Percentiles rank a stretch among this genome's conserved stretches.
Conservation (phyloP, 495 filamentous ascomycete species). For the Barbatosphaeria neglecta region DNA sequence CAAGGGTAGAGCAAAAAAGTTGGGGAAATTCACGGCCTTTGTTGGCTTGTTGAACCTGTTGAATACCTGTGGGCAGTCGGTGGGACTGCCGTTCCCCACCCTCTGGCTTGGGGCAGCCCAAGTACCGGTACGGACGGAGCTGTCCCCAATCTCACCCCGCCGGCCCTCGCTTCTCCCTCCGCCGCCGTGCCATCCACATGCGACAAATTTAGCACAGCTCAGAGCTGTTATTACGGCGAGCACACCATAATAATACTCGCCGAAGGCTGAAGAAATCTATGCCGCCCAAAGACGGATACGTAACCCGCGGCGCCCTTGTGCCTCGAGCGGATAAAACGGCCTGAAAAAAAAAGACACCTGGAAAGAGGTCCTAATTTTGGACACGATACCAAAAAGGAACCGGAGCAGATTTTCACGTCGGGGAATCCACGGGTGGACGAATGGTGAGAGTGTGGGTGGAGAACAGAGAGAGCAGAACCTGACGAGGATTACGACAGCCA, state of each 20-base stretch:
- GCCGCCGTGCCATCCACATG: not conserved
- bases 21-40: not conserved
- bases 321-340: not conserved
- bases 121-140: slow-evolving; percentile 17
- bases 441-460: no score
- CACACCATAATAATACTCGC: not conserved
- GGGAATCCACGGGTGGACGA: no score
- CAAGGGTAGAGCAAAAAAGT: not conserved
- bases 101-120: slow-evolving; percentile 4
- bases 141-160: not conserved
- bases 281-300: not conserved
- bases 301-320: not conserved
- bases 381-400: no score
- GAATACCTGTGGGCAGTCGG: not conserved
- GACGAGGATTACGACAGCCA: no score
- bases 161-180: not conserved
- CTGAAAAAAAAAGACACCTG: not conserved
- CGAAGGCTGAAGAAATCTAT: not conserved
- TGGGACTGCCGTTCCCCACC: slow-evolving; percentile 1
- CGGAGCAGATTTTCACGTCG: no score
- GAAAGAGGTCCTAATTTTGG: not conserved
- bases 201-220: not conserved
- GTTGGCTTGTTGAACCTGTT: slow-evolving; percentile 1
- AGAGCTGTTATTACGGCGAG: no score
- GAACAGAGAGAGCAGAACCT: no score